Evolutionary conservation across 257 asterid species (phyloP).

Genomic region (Solanum paucissectum): DNA sequence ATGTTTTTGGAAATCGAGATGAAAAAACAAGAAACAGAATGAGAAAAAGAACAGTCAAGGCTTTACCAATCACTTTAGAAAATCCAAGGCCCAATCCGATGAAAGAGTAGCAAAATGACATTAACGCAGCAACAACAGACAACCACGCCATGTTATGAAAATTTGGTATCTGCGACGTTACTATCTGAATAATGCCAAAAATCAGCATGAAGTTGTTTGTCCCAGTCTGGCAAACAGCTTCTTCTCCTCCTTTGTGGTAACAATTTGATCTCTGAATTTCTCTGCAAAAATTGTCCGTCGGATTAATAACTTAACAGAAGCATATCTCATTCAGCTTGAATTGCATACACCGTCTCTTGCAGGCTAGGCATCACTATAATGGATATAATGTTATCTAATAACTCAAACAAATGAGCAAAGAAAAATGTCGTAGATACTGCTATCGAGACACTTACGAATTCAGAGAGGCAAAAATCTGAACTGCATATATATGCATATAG

Average conservation of each 20-base stretch:
- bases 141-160: constrained; percentile 59
- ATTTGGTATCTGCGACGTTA: constrained; percentile 61
- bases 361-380: neutral
- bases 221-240: constrained; percentile 32
- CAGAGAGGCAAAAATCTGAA: neutral
- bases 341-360: neutral
- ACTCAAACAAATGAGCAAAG: neutral
- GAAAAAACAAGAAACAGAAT: neutral
- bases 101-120: constrained; percentile 59
- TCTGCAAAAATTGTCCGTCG: constrained; percentile 24
- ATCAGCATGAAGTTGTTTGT: constrained; percentile 31
- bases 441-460: neutral
- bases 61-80: constrained; percentile 57
- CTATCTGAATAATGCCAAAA: constrained; percentile 52
- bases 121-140: constrained; percentile 55
- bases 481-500: neutral
- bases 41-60: neutral
- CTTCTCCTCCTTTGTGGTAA: constrained; percentile 53
- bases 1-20: neutral
- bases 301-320: neutral
- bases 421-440: neutral
- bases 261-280: constrained; percentile 69
- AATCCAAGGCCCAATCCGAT: constrained; percentile 64
- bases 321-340: neutral
- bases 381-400: neutral